Evolutionary conservation across 257 asterid genomes (phyloP), one percentile per base, ranked within the genome.

Genomic region (Nicotiana paniculata): DNA sequence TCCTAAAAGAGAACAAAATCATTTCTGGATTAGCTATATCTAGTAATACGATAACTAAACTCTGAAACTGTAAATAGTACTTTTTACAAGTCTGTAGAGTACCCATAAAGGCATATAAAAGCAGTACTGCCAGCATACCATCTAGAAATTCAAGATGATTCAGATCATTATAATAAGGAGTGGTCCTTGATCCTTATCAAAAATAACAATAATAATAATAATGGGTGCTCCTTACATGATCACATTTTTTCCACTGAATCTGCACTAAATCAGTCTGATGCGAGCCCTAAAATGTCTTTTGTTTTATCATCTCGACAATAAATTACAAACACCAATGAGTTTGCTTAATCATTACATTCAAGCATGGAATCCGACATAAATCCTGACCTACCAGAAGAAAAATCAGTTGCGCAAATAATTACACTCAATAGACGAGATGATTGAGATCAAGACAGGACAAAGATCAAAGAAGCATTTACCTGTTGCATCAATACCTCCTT

Each of bases 401-500:
- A 69, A n/a, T 69, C 21, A n/a, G 39, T 37, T 37, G 11, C 5
- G 5, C 5, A 37, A 9, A 69, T 39, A 37, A 69, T 69, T 11
- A 21, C 12, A 4, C 12, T 43, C 59, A 43, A 70, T 21, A 70
- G 12, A 43, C 24, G 78, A 43, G 78, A 70, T 70, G 5, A 43
- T 51, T 43, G 78, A 43, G 85, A 72, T 69, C 3, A 39, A 18
- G 21, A 39, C 3, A 37, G 5, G 59, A 43, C 21, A 24, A 6
- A 43, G 21, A 70, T 70, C 0, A 13, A 70, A 85, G 86, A 30
- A 82, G 85, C 70, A 83, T 95, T 89, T 75, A 96, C 99, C 99
- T 75, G 99, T 96, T 77, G 98, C 98, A 86, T 96, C 99, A 81
- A 96, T 96, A 63, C 99, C 99, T 86, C 99, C 99, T 90, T 94